Evolutionary conservation across 192 early-diverging fungal species (phyloP).

Genomic region (Rhizoclosmatium globosum): DNA sequence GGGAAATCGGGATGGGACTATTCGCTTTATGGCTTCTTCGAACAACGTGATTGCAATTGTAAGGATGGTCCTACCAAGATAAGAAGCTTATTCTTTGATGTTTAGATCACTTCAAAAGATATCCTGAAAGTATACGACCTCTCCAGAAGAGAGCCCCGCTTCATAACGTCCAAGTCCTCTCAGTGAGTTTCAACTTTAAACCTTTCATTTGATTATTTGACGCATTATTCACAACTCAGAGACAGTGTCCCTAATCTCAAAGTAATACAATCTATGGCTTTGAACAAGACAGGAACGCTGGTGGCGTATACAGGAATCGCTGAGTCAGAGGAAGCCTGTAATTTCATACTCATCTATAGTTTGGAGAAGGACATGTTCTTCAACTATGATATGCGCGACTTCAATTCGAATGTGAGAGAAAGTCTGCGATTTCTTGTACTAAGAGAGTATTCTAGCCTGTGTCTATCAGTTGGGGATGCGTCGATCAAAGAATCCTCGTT

Average conservation of each 20-base stretch:
- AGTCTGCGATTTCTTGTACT: slow-evolving; percentile 17
- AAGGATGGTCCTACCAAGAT: neutral
- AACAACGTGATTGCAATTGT: slow-evolving; percentile 32
- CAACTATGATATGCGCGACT: slow-evolving; percentile 32
- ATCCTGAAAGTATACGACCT: slow-evolving; percentile 50
- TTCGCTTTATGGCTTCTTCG: slow-evolving; percentile 17
- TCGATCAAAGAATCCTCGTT: slow-evolving; percentile 52
- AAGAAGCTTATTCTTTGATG: neutral
- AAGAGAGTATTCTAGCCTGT: slow-evolving; percentile 21
- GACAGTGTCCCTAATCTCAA: slow-evolving; percentile 27
- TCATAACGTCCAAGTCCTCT: slow-evolving; percentile 33
- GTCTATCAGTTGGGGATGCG: slow-evolving; percentile 45
- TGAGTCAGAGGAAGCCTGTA: slow-evolving; percentile 28
- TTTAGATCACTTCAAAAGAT: slow-evolving; percentile 45
- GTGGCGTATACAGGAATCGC: slow-evolving; percentile 33
- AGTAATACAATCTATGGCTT: slow-evolving; percentile 16
- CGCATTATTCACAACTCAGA: neutral
- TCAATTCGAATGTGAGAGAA: slow-evolving; percentile 28
- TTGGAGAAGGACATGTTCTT: slow-evolving; percentile 44
- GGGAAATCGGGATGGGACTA: slow-evolving; percentile 38
- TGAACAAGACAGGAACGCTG: slow-evolving; percentile 29
- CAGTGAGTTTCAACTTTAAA: slow-evolving; percentile 2
- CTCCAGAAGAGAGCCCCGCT: slow-evolving; percentile 35
- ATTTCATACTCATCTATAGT: slow-evolving; percentile 33
- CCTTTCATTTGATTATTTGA: no score